Conservation (phyloP, 768 basidiomycete species). For the Cystofilobasidium capitatum region DNA sequence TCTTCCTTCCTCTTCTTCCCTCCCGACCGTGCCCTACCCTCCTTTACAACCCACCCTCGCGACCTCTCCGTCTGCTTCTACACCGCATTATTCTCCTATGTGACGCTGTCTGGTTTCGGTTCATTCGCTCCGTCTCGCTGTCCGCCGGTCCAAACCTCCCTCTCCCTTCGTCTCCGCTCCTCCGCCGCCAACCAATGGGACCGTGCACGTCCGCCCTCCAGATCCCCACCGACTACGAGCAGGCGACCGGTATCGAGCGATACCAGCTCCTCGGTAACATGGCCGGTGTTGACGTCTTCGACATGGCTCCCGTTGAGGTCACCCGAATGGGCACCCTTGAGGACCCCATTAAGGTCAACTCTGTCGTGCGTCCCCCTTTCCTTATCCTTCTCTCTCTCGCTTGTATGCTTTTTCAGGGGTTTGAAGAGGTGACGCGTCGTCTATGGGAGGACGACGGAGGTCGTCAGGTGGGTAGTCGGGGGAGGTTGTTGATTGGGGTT, state of each 20-base stretch:
- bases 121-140: background rate
- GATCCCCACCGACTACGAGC: conserved; percentile 73
- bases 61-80: background rate
- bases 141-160: background rate
- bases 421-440: too few relatives aligned
- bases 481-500: background rate
- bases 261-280: conserved; percentile 82
- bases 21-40: background rate
- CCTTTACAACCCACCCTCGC: too few relatives aligned
- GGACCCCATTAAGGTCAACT: conserved; percentile 77
- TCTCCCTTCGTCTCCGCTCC: background rate
- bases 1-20: background rate
- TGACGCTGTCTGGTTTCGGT: background rate
- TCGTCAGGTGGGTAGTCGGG: too few relatives aligned
- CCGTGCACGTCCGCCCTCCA: conserved; percentile 49
- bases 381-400: background rate
- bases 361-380: conserved; percentile 53
- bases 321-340: conserved; percentile 76
- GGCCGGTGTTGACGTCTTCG: conserved; percentile 82
- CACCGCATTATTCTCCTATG: background rate
- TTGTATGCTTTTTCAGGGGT: too few relatives aligned
- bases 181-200: background rate
- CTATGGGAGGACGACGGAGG: too few relatives aligned
- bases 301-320: conserved; percentile 71
- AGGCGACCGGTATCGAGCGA: conserved; percentile 94